A percentile compares a stretch with the other conserved stretches of the same genome.
Conservation (phyloP, 2,329 filamentous ascomycete species). For the Paradendryphiella salina region DNA sequence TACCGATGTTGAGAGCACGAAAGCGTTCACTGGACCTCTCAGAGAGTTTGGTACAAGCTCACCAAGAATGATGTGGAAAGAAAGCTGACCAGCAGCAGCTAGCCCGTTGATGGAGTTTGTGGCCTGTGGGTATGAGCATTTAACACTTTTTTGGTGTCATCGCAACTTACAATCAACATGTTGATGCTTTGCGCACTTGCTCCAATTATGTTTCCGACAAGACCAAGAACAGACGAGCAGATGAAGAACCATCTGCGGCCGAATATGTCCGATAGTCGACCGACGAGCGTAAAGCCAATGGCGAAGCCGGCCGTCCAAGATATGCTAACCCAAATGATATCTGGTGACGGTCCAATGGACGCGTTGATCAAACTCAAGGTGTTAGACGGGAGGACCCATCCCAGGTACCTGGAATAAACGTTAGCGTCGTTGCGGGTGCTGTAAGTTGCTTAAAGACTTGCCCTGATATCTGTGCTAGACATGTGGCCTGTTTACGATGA, state of each 20-base stretch:
- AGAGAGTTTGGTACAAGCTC: conserved; percentile 45
- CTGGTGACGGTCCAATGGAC: conserved; percentile 45
- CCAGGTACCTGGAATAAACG: conserved; percentile 22
- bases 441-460: neutral
- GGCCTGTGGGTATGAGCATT: conserved; percentile 17
- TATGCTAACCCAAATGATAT: conserved; percentile 47
- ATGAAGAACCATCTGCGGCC: conserved; percentile 46
- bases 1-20: conserved; percentile 35
- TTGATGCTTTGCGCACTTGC: conserved; percentile 41
- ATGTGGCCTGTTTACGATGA: conserved; percentile 28
- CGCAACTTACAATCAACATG: conserved; percentile 32
- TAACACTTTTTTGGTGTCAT: neutral
- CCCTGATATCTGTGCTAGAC: conserved; percentile 38
- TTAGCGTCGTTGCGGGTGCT: neutral
- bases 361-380: conserved; percentile 42
- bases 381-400: conserved; percentile 39
- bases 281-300: conserved; percentile 46
- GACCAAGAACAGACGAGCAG: conserved; percentile 36
- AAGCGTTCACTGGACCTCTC: conserved; percentile 43
- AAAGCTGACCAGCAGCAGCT: conserved; percentile 46
- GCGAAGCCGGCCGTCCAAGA: conserved; percentile 43
- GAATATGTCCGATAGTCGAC: conserved; percentile 47
- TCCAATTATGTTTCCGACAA: conserved; percentile 46
- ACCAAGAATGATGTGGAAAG: conserved; percentile 46
- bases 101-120: conserved; percentile 45